Evolutionary conservation across 192 early-diverging fungal genomes (phyloP), one percentile per base, ranked within the genome.

Genomic region (Podila minutissima): DNA sequence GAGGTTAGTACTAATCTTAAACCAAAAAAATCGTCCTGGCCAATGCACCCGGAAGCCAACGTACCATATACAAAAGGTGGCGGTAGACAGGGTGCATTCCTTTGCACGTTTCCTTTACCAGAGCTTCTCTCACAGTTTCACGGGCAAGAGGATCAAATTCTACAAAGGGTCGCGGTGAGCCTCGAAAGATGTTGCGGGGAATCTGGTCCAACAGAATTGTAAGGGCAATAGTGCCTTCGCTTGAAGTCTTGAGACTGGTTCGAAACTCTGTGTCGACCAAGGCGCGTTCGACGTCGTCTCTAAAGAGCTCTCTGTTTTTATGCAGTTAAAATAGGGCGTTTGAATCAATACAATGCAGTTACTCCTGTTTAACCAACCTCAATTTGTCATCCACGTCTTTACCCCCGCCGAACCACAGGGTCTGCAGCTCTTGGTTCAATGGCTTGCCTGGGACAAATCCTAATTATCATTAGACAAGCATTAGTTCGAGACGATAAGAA

Each of bases 171-270:
- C 73, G 74, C 0, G 88, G 74, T n/a, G 76, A 55, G 19, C 84
- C 84, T 64, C 91, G 87, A 71, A 86, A 90, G 71, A 92, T 89
- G 75, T 92, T 89, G 29, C 91, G 85, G 5, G 90, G 85, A 75
- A 92, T 86, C 57, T 92, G 89, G 72, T 92, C 91, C 67, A 91
- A 67, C 33, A 92, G 61, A 1, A 92, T 62, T 7, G 88, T 82
- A 37, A 89, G 63, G 8, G 74, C 74, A 4, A 76, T 5, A n/a
- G 67, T 66, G 1, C 50, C 74, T 26, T 76, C 74, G 5, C 74
- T 67, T 0, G 74, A 69, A 9, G 33, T 13, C 11, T 46, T 70
- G 62, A 76, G 51, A 24, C 62, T 24, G 2, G 58, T 15, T 2
- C 74, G 51, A 51, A 76, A 76, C 10, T 61, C 74, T 3, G 8